These are phyloP conservation scores for Triticum urartu DNA, from an alignment of 176 grass and related monocot species.

Conservation along the genomic window DNA sequence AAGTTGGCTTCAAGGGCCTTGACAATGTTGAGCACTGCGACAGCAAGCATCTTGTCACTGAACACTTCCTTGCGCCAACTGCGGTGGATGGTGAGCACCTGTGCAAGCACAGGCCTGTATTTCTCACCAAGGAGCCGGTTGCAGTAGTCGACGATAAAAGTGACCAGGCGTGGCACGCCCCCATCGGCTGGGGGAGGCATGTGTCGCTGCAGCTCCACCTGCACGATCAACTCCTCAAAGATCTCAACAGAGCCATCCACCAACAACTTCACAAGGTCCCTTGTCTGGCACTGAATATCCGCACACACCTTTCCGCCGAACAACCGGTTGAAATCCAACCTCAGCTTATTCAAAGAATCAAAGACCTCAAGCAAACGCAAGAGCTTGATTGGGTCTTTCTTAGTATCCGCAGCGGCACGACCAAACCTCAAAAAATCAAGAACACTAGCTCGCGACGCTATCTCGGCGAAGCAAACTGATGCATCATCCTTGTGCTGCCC, in stretches of 20 bases:
- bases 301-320: conserved; percentile 68
- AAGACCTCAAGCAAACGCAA: conserved; percentile 69
- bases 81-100: conserved; percentile 67
- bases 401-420: conserved; percentile 48
- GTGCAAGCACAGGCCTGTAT: conserved; percentile 57
- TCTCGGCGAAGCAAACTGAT: conserved; percentile 53
- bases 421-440: conserved; percentile 71
- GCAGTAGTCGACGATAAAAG: conserved; percentile 73
- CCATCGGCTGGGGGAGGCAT: conserved; percentile 57
- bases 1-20: conserved; percentile 82
- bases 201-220: conserved; percentile 75
- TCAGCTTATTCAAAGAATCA: conserved; percentile 66
- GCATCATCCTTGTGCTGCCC: conserved; percentile 34
- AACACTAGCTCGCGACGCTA: conserved; percentile 45
- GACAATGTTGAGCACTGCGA: conserved; percentile 50
- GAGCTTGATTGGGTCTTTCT: conserved; percentile 91
- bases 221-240: conserved; percentile 69
- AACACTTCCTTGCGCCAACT: conserved; percentile 80
- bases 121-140: conserved; percentile 59
- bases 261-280: conserved; percentile 74
- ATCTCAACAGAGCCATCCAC: conserved; percentile 74
- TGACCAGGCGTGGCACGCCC: conserved; percentile 57
- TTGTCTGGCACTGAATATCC: conserved; percentile 66
- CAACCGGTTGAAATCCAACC: conserved; percentile 72
- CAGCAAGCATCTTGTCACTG: conserved; percentile 54